Evolutionary conservation across 2,329 filamentous ascomycete genomes (phyloP).

Genomic region (Capronia americana): DNA sequence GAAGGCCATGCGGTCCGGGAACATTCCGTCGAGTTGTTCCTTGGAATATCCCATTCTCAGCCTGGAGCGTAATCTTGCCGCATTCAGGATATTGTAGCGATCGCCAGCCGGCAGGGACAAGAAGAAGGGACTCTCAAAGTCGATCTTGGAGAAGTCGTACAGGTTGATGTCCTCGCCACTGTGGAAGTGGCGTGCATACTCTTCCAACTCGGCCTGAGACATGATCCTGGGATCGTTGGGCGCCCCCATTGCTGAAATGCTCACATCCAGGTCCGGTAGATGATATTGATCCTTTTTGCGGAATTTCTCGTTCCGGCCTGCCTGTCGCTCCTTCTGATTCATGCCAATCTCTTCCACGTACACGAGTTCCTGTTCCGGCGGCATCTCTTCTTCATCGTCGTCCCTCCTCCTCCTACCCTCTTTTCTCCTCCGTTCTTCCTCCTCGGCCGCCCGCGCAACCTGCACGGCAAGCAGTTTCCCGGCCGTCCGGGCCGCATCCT

Average conservation of each 20-base stretch:
- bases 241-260: constrained; percentile 83
- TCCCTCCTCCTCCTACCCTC: constrained; percentile 46
- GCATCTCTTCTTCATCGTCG: constrained; percentile 67
- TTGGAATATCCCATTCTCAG: constrained; percentile 96
- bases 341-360: constrained; percentile 92
- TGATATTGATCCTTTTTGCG: constrained; percentile 95
- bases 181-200: constrained; percentile 91
- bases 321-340: constrained; percentile 74
- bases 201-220: constrained; percentile 91
- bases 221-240: constrained; percentile 94
- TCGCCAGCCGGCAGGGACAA: constrained; percentile 86
- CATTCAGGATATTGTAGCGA: constrained; percentile 96
- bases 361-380: constrained; percentile 72
- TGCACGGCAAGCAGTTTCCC: constrained; percentile 91
- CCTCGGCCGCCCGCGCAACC: constrained; percentile 88
- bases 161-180: constrained; percentile 84
- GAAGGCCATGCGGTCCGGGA: constrained; percentile 96
- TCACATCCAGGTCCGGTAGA: constrained; percentile 79
- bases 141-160: constrained; percentile 98
- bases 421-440: constrained; percentile 74
- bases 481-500: constrained; percentile 91
- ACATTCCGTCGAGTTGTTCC: constrained; percentile 95
- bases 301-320: constrained; percentile 68
- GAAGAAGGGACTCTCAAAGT: constrained; percentile 96
- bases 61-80: constrained; percentile 83